Evolutionary conservation across 2,329 filamentous ascomycete genomes (phyloP).

Genomic region (Triangularia setosa): DNA sequence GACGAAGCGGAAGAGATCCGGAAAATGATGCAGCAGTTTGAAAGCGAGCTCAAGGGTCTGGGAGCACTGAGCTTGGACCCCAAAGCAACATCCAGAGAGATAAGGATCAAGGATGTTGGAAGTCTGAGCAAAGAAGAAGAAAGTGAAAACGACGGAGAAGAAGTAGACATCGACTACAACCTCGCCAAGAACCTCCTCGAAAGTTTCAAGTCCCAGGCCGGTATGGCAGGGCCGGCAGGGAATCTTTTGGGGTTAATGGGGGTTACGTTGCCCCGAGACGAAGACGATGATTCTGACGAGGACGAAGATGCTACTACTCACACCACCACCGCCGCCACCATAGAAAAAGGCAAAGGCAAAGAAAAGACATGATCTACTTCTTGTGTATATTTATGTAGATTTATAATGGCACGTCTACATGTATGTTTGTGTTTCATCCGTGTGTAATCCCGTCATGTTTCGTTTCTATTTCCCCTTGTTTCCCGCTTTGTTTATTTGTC

Average conservation of each 20-base stretch:
- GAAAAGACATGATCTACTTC: neutral
- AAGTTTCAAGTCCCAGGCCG: slow-evolving; percentile 86
- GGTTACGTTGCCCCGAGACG: slow-evolving; percentile 74
- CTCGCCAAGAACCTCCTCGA: slow-evolving; percentile 87
- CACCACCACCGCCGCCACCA: neutral
- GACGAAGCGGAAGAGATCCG: slow-evolving; percentile 59
- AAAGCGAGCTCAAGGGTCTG: slow-evolving; percentile 65
- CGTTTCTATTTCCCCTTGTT: neutral
- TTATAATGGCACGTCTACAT: neutral
- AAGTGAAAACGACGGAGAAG: slow-evolving; percentile 47
- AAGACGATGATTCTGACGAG: slow-evolving; percentile 48
- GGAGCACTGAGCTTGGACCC: slow-evolving; percentile 59
- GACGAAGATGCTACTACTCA: no score
- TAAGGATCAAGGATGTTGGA: slow-evolving; percentile 23
- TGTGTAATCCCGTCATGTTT: neutral
- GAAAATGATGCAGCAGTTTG: slow-evolving; percentile 65
- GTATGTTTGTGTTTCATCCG: neutral
- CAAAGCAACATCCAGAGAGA: slow-evolving; percentile 27
- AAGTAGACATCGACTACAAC: slow-evolving; percentile 78
- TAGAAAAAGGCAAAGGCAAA: neutral
- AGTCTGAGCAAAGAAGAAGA: slow-evolving; percentile 16
- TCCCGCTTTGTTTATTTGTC: neutral
- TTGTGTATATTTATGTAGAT: neutral
- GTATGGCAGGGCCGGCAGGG: slow-evolving; percentile 77
- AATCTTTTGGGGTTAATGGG: slow-evolving; percentile 88